Conservation (phyloP, 495 filamentous ascomycete genomes). For the Aspergillus bertholletiae region DNA sequence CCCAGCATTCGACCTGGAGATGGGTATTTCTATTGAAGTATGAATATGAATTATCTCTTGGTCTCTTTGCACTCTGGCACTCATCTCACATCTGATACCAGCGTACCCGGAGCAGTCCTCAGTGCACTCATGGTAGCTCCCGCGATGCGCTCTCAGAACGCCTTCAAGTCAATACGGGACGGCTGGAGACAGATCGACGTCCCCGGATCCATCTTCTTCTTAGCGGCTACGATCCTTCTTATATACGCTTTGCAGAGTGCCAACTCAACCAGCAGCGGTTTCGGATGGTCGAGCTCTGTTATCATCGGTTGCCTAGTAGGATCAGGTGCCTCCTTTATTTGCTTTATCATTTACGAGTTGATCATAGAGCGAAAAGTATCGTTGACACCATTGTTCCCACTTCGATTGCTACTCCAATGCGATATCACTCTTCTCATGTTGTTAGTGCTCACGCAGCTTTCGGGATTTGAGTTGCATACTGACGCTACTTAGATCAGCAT, state of each 20-base stretch:
- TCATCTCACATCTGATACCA: not conserved
- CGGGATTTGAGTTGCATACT: too few species aligned
- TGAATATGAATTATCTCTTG: not conserved
- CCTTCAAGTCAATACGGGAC: not conserved
- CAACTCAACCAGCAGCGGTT: not conserved
- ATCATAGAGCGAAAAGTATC: not conserved
- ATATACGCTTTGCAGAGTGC: slow-evolving; percentile 4
- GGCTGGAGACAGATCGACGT: not conserved
- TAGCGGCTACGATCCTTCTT: not conserved
- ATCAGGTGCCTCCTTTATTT: not conserved
- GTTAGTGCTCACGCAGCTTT: not conserved
- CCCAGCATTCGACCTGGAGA: slow-evolving; percentile 4
- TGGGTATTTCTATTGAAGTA: slow-evolving; percentile 10
- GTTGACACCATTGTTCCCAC: not conserved
- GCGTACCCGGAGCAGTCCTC: not conserved
- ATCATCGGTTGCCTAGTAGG: slow-evolving; percentile 1
- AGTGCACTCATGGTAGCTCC: not conserved
- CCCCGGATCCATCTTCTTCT: not conserved
- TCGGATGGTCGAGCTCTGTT: not conserved
- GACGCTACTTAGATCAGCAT: not conserved
- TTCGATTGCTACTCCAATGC: not conserved
- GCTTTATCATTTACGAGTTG: not conserved
- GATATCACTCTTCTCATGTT: not conserved
- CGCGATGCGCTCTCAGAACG: not conserved
- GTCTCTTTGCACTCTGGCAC: not conserved